A percentile compares a stretch with the other conserved stretches of the same genome.
phyloP scores from a whole-genome alignment of 2,329 filamentous ascomycete species.

The Colletotrichum eleusines region DNA sequence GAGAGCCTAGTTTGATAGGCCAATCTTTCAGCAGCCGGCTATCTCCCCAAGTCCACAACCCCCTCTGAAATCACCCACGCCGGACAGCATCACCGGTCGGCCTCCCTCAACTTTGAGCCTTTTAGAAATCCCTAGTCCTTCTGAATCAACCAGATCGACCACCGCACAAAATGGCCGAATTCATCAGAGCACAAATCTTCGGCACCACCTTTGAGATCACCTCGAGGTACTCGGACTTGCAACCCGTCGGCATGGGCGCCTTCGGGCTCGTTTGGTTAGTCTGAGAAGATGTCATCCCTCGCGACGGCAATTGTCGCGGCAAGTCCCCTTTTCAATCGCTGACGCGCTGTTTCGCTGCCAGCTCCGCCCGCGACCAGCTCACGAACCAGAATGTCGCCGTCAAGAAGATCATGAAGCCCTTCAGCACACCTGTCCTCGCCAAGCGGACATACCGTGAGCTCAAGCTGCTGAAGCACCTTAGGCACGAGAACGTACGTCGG shows the following conservation, averaged over 20 bases:
- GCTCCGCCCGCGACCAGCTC: slow-evolving; percentile 97
- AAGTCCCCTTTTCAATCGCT: slow-evolving; percentile 42
- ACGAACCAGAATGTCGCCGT: slow-evolving; percentile 96
- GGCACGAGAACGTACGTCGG: slow-evolving; percentile 89
- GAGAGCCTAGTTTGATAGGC: slow-evolving; percentile 10
- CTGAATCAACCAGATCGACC: slow-evolving; percentile 32
- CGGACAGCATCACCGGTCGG: slow-evolving; percentile 4
- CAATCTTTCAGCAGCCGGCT: slow-evolving; percentile 27
- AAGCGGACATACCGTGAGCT: slow-evolving; percentile 98
- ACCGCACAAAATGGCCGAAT: slow-evolving; percentile 88
- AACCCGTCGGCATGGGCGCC: slow-evolving; percentile 98
- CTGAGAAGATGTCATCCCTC: slow-evolving; percentile 36
- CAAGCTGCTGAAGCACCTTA: slow-evolving; percentile 95
- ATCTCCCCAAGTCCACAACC: slow-evolving; percentile 15
- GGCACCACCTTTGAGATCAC: slow-evolving; percentile 99
- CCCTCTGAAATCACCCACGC: slow-evolving; percentile 17
- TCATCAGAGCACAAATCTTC: slow-evolving; percentile 99
- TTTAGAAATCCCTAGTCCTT: slow-evolving; percentile 13
- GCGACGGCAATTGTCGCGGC: slow-evolving; percentile 2
- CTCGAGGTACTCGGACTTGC: slow-evolving; percentile 96
- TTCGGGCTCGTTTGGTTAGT: slow-evolving; percentile 97
- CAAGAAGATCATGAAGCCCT: slow-evolving; percentile 99
- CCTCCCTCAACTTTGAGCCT: slow-evolving; percentile 6
- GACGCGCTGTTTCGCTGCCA: slow-evolving; percentile 52
- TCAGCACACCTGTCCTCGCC: slow-evolving; percentile 97